Base-by-base conservation (phyloP, 2,329 filamentous ascomycete species). In the Cercospora berteroae region DNA sequence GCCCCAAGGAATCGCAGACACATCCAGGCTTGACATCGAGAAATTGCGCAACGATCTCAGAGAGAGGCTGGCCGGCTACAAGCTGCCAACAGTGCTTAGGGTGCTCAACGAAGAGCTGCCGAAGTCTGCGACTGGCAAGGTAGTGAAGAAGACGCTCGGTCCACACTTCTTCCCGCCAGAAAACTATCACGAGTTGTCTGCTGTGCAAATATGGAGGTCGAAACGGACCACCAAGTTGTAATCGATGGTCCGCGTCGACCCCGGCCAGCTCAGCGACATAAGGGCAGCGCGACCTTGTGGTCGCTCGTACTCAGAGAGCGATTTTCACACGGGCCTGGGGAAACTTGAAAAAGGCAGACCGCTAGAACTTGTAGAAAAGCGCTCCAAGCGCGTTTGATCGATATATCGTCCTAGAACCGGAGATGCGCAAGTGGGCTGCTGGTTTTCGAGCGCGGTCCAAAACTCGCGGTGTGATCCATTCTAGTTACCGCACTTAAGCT, bases 71-170 rank as follows among this genome's bases (percentile, higher is more conserved):
- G 81, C 82, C 2, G 80, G 81, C 5, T 84, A 84, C 68, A 84
- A 84, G 72, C 71, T 84, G 74, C 83, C 82, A 3, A 84, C 83
- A 1, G 69, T 84, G n/a, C 69, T 84, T 52, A 74, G 81, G 5
- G 73, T 85, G 27, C 74, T 82, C 4, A 74, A 80, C 31, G 78
- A 77, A 4, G 83, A 85, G 71, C 72, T 85, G 42, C 83, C 83
- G 2, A 85, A 85, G 71, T 81, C 79, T 23, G 79, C 74, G 0
- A 84, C 82, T 0, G 82, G 82, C 0, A 85, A 85, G 72, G 81
- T 85, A n/a, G 78, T 82, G 65, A 85, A 85, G 76, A 84, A 83
- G 72, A 66, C 67, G 4, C 70, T 78, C 0, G 75, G 74, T 1
- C 75, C 75, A 9, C 63, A 72, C 31, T 76, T 75, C 70, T 78